Base-by-base conservation (phyloP, 768 basidiomycete species). In the Tricholomella constricta region DNA sequence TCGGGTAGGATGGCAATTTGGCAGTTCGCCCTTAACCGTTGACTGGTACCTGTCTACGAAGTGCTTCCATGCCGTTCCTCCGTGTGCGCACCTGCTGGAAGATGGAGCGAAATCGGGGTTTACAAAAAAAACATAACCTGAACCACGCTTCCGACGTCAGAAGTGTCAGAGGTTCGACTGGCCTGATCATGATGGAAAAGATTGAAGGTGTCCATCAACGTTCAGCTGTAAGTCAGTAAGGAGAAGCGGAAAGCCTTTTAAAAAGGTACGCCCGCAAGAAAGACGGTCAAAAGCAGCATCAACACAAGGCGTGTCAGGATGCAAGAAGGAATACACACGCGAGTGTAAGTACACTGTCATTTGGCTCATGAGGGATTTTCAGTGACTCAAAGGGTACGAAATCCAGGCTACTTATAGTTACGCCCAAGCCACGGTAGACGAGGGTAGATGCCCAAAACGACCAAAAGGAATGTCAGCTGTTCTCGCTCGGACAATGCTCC, bases 1-100 rank as follows among this genome's bases (percentile, higher is more conserved):
- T 65, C 62, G 44, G 52, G 32, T 45, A 41, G 57, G 25, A 53
- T 22, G 36, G 29, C 19, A 51, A 47, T 52, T 52, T 68, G 67
- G 62, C 69, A 68, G 65, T 66, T 68, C 43, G 60, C 61, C 64
- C 63, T 67, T 64, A 58, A 56, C 56, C 37, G n/a, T 23, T 55
- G 42, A 49, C 57, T 36, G 38, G 44, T 57, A 44, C 57, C 52
- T 59, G 58, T 55, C 62, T 45, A 53, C 48, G 26, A 55, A 57
- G 29, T 35, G 43, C 60, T 65, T 66, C 64, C 52, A 58, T 49
- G 34, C 26, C 48, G 23, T 38, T 52, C 20, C 22, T 37, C 34
- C 29, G 31, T 45, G 35, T 19, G 41, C 38, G 36, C 42, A 25
- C 25, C 19, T 35, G 35, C 27, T 31, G 56, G 40, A 42, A 64